These are phyloP conservation scores for Alopecurus myosuroides DNA, from an alignment of 176 grass and related monocot species.

Conservation along the genomic window DNA sequence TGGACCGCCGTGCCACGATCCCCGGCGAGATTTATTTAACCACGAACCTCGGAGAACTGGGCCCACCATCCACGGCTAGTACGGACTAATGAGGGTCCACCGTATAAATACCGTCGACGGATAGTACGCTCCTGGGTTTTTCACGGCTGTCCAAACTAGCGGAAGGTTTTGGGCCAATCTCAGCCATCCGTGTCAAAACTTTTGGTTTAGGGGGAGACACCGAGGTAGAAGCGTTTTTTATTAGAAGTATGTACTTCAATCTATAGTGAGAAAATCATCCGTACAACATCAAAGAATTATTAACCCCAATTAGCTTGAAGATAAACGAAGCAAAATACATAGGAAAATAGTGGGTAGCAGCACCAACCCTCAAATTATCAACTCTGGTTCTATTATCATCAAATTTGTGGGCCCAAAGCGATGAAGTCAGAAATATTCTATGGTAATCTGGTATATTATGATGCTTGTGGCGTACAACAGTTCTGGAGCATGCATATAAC, in stretches of 20 bases:
- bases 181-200: no score
- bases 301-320: not conserved
- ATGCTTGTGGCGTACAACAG: not conserved
- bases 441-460: not conserved
- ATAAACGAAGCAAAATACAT: not conserved
- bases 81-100: no score
- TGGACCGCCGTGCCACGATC: no score
- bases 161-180: no score
- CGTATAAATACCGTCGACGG: no score
- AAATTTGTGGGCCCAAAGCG: not conserved
- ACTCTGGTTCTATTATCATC: not conserved
- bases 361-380: not conserved
- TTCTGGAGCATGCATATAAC: not conserved
- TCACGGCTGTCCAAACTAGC: no score
- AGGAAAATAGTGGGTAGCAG: not conserved
- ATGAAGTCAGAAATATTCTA: not conserved
- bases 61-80: no score
- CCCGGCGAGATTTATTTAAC: no score
- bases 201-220: no score
- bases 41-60: no score
- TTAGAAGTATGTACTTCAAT: not conserved
- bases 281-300: not conserved
- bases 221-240: no score
- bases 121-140: no score
- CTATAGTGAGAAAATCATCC: not conserved